Evolutionary conservation across 177 flowering plant species (phyloP), one percentile per base, ranked within the genome.

Genomic region (Telopea speciosissima): DNA sequence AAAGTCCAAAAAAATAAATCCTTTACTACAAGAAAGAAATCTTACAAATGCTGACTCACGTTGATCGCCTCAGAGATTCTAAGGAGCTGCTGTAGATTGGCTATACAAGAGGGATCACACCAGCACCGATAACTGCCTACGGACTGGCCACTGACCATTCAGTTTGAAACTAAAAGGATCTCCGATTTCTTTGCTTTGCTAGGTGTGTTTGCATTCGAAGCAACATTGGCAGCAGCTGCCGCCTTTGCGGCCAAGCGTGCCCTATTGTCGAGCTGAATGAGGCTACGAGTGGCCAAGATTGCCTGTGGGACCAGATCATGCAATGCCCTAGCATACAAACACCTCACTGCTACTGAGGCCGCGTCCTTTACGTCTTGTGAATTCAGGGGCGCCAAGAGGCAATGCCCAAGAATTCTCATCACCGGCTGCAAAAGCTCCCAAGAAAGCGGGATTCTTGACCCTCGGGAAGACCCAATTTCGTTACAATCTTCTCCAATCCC

Each of bases 401-500:
- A 95, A 69, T 95, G 97, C 33, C 96, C 97, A 28, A 95, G 63
- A 62, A 92, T 91, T 71, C 97, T 83, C 81, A 92, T 62, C 26
- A 85, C 70, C 0, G 96, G 94, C 79, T 90, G 97, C 74, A 90
- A 75, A 9, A 95, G 81, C 82, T 95, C 99, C 99, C 97, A 95
- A 7, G 99, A 97, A 56, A 92, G 82, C 8, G 94, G 97, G 80
- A 95, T 87, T 68, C 93, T 89, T 12, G 72, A 69, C 16, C 90
- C 92, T 63, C 79, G 79, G 6, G 68, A 73, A 63, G 62, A 71
- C 25, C 31, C 74, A 3, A 26, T 49, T 24, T 67, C 72, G n/a
- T 14, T 16, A 22, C 52, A 40, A 25, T 75, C 64, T 63, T 80
- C 83, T 12, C 33, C 77, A 23, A 86, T 76, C 23, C 21, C 78